Evolutionary conservation across 495 filamentous ascomycete species (phyloP).

Genomic region (Venustampulla echinocandica): DNA sequence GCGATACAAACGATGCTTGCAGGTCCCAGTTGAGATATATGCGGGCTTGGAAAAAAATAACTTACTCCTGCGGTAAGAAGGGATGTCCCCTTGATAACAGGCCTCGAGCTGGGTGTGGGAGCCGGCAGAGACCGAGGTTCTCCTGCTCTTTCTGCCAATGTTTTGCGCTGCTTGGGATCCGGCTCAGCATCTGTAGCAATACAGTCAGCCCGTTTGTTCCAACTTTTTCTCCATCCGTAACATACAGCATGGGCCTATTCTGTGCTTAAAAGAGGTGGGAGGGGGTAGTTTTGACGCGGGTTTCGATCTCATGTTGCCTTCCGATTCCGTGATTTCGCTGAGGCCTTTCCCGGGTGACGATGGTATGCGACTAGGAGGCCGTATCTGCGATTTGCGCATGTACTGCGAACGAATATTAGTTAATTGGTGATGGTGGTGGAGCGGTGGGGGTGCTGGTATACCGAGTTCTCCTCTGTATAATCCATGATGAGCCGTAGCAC

Average conservation of each 20-base stretch:
- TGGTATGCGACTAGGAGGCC: conserved; percentile 26
- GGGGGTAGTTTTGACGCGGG: conserved; percentile 39
- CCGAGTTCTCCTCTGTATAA: conserved; percentile 17
- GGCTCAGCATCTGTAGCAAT: conserved; percentile 24
- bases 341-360: conserved; percentile 30
- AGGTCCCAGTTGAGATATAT: no score
- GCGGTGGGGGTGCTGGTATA: conserved; percentile 1
- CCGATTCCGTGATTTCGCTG: conserved; percentile 53
- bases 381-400: conserved; percentile 17
- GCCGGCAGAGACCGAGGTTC: conserved; percentile 32
- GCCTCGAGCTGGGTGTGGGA: conserved; percentile 30
- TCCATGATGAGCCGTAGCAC: conserved; percentile 19
- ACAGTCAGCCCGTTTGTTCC: not conserved
- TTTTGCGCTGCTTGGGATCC: conserved; percentile 51
- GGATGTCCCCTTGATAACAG: conserved; percentile 30
- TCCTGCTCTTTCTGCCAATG: conserved; percentile 46
- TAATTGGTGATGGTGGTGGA: not conserved
- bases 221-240: not conserved
- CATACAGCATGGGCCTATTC: conserved; percentile 16
- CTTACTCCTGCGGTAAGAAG: conserved; percentile 29
- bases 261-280: conserved; percentile 30
- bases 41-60: not conserved
- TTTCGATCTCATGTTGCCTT: conserved; percentile 58
- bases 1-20: no score
- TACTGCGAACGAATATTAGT: conserved; percentile 11